Percentiles rank a stretch among this genome's conserved stretches.
These are phyloP conservation scores for Sanghuangporus sanghuang DNA, from an alignment of 1,284 basidiomycete genomes.

Conservation along the genomic window DNA sequence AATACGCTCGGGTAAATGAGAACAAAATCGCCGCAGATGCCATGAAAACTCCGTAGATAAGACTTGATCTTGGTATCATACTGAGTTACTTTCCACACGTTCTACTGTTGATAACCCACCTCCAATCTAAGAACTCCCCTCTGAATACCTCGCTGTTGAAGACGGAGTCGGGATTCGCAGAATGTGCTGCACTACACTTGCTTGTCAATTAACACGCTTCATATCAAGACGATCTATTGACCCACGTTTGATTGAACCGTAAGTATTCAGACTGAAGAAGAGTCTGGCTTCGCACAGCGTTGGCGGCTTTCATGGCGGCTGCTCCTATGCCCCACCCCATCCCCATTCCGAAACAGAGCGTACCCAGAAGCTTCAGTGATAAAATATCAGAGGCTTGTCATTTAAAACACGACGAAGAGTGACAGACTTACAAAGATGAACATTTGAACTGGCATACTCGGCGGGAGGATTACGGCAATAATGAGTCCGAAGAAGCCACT, in stretches of 20 bases:
- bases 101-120: conserved; percentile 27
- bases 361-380: conserved; percentile 28
- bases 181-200: conserved; percentile 35
- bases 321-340: conserved; percentile 74
- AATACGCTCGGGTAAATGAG: conserved; percentile 55
- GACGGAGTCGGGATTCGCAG: conserved; percentile 44
- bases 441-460: conserved; percentile 32
- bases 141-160: conserved; percentile 50
- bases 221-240: background rate
- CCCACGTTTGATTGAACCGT: conserved; percentile 39
- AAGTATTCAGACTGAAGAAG: conserved; percentile 45
- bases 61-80: conserved; percentile 34
- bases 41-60: conserved; percentile 67
- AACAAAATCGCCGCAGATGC: conserved; percentile 58
- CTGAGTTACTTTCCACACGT: background rate
- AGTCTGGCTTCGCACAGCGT: conserved; percentile 47
- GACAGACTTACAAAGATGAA: conserved; percentile 27
- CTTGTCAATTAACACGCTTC: background rate
- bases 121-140: conserved; percentile 63
- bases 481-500: conserved; percentile 33
- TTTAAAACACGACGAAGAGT: background rate
- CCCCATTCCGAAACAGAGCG: conserved; percentile 51
- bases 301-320: conserved; percentile 64
- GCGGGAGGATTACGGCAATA: conserved; percentile 30
- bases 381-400: background rate